Conservation (phyloP, 768 basidiomycete genomes). For the Artomyces pyxidatus region DNA sequence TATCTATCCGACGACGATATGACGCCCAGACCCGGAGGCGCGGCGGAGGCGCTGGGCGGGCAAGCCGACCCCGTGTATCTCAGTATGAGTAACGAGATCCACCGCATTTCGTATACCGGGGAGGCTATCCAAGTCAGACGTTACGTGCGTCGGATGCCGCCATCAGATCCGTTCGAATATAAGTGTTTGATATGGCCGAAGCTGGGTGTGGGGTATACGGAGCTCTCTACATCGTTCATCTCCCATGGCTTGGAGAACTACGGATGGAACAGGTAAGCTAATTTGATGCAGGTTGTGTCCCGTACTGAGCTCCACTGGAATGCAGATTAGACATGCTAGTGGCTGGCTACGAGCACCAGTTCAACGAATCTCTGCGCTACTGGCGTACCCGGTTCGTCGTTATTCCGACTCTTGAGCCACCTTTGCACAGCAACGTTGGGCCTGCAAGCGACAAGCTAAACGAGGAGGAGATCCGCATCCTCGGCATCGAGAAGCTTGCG, state of each 20-base stretch:
- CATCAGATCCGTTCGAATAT: constrained; percentile 61
- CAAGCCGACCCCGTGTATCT: constrained; percentile 75
- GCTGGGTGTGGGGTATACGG: constrained; percentile 79
- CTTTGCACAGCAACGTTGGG: constrained; percentile 37
- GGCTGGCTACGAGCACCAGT: constrained; percentile 72
- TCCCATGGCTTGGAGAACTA: constrained; percentile 78
- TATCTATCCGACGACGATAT: constrained; percentile 48
- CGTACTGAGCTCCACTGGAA: neutral
- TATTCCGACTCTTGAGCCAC: constrained; percentile 76
- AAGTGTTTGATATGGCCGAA: constrained; percentile 93
- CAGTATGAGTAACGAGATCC: constrained; percentile 93
- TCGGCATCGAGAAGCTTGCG: constrained; percentile 88
- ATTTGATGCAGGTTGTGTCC: neutral
- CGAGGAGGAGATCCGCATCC: constrained; percentile 80
- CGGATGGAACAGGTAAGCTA: constrained; percentile 72
- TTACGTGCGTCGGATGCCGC: constrained; percentile 69
- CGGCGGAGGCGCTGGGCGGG: constrained; percentile 54
- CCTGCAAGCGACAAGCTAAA: constrained; percentile 67
- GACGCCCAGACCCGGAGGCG: constrained; percentile 49
- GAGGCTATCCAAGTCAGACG: constrained; percentile 83
- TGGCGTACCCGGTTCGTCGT: constrained; percentile 94
- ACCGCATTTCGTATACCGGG: constrained; percentile 86
- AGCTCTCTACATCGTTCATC: constrained; percentile 63
- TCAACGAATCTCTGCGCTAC: constrained; percentile 78
- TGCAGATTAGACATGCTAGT: constrained; percentile 77